Evolutionary conservation across 208 protist species (phyloP), one percentile per base, ranked within the genome.

Genomic region (Blechomonas ayalai): DNA sequence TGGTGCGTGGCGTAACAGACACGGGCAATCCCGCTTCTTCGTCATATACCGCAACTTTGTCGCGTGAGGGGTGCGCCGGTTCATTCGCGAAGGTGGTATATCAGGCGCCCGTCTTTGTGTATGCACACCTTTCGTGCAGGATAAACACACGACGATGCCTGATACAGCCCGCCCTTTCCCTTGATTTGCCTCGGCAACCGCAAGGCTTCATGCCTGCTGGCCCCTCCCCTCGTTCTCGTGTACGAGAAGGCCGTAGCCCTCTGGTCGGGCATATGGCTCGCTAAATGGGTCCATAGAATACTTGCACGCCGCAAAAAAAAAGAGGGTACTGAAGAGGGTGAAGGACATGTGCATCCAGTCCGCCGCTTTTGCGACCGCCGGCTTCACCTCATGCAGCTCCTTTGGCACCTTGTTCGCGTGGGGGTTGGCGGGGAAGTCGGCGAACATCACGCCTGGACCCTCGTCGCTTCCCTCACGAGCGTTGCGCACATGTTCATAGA

Each of bases 401-500:
- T 64, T 43, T 29, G 80, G 80, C 18, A 84, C 75, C 5, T 52
- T 32, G 50, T 71, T 64, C 8, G 59, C 41, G 25, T 61, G 16
- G 3, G 71, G 57, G 41, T 46, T 74, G 31, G 67, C 75, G 0
- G 73, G 53, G 43, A 89, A 84, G 25, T 80, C 73, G 8, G 54
- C 29, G 44, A 84, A 89, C 67, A 89, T 80, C 10, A 49, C 46
- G 4, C 57, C 61, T 0, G 72, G 60, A 3, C 72, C 67, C 4
- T 60, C 59, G 20, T 84, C 72, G 34, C 71, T 80, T 8, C 51
- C 41, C 13, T 84, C 72, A 9, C 68, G 51, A 29, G 76, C 52
- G 41, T 79, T 25, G 13, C 66, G 54, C 22, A 89, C 59, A 41
- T 79, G 76, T 22, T 84, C 74, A 50, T 89, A 89, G 39, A 77